Conservation (phyloP, 257 asterid species). For the Plantago ovata region DNA sequence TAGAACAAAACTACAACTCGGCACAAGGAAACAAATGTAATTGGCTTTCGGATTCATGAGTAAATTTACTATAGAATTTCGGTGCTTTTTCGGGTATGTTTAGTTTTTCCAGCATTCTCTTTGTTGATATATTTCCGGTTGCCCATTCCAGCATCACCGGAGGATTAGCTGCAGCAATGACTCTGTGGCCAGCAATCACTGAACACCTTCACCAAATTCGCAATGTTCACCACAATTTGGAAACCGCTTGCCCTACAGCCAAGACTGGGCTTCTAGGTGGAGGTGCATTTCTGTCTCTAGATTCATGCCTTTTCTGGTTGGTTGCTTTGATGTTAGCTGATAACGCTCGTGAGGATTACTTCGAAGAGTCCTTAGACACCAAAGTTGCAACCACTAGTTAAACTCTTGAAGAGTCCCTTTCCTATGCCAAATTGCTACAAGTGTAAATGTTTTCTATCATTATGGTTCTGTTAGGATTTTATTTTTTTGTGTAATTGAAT, state of each 20-base stretch:
- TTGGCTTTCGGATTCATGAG: no score
- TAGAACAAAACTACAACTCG: no score
- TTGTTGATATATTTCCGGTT: constrained; percentile 3
- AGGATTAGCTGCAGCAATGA: constrained; percentile 64
- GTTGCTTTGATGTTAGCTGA: constrained; percentile 81
- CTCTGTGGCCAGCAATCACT: constrained; percentile 82
- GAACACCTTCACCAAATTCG: constrained; percentile 57
- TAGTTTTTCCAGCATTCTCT: neutral
- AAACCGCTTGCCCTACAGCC: constrained; percentile 85
- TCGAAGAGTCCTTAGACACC: constrained; percentile 37
- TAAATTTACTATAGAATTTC: neutral
- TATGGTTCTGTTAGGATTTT: no score
- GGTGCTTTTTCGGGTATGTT: neutral
- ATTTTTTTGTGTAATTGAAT: no score
- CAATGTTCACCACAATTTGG: constrained; percentile 62
- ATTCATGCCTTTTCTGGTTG: constrained; percentile 81
- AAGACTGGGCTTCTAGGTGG: constrained; percentile 97
- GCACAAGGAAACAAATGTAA: no score
- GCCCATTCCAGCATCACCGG: constrained; percentile 45
- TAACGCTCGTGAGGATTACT: constrained; percentile 74
- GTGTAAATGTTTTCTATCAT: no score
- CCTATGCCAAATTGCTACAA: no score
- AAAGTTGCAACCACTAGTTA: constrained; percentile 19
- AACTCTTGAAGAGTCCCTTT: no score
- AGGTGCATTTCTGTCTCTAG: constrained; percentile 91